Conservation (phyloP, 495 filamentous ascomycete genomes). For the Aspergillus sparsus region DNA sequence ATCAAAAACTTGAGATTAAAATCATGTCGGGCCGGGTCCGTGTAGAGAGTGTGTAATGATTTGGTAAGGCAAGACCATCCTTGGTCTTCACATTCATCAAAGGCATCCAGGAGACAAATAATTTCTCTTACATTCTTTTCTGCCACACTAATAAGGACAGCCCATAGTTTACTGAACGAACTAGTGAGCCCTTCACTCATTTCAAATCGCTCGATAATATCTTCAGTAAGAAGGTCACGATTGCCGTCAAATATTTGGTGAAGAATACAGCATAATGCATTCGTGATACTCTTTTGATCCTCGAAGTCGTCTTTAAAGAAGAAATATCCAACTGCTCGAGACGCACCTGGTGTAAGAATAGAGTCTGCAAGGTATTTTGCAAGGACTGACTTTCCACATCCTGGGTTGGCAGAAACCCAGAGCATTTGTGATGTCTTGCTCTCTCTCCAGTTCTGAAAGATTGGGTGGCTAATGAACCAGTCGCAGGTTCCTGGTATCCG, state of each 20-base stretch:
- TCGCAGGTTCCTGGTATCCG: conserved; percentile 35
- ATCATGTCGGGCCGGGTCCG: neutral
- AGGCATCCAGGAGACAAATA: neutral
- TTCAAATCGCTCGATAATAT: neutral
- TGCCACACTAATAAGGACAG: neutral
- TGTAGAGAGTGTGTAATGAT: neutral
- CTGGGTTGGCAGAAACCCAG: conserved; percentile 56
- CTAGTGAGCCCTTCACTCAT: neutral
- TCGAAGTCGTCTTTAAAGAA: neutral
- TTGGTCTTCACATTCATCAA: neutral
- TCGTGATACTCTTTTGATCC: neutral
- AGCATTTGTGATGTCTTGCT: conserved; percentile 30
- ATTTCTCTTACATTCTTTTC: neutral
- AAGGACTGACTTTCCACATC: conserved; percentile 30
- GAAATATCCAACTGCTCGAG: conserved; percentile 27
- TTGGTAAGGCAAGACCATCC: neutral
- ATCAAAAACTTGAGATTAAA: neutral
- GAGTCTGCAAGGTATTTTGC: conserved; percentile 46
- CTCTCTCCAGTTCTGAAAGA: neutral
- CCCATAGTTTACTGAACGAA: neutral
- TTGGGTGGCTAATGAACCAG: conserved; percentile 32
- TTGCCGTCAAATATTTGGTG: neutral
- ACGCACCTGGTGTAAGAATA: conserved; percentile 7
- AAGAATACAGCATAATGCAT: neutral
- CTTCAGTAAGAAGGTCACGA: neutral